Evolutionary conservation across 2,329 filamentous ascomycete genomes (phyloP), one percentile per base, ranked within the genome.

Genomic region (Penicillium sp.): DNA sequence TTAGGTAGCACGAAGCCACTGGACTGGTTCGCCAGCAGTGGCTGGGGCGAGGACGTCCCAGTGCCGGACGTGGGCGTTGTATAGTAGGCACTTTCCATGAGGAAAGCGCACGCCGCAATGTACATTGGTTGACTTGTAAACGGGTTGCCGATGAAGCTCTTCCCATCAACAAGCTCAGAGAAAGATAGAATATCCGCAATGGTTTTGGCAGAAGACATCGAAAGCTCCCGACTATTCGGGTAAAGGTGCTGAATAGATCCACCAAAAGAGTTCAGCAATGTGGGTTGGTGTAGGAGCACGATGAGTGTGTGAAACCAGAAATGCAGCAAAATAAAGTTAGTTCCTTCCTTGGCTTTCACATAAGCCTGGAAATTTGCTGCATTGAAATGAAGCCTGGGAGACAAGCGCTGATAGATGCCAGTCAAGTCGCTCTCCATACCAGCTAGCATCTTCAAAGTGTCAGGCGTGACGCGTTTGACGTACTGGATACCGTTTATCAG

Each of bases 71-170:
- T 80, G 54, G 86, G 81, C 3, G 82, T 85, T 0, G 88, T 88
- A 21, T 87, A 86, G 58, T 88, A 83, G 3, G 85, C 86, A 4
- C 89, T 91, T 68, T 96, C 91, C 76, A 91, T 91, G 14, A 96
- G 77, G 63, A 96, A 96, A 0, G 91, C 91, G 67, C 91, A 95
- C 1, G 91, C 91, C 1, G 91, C 91, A 56, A 96, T 93, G 64
- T 95, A 96, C 67, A 95, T 95, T 0, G 91, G 91, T 71, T 96
- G 91, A 45, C 89, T 91, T 0, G 90, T 94, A 61, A 96, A 96
- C 0, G 91, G 91, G 56, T 94, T 96, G 1, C 91, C 90, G 32
- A 92, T 87, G 52, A 92, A 91, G 63, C 91, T 92, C 70, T 90
- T 92, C 0, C 89, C 86, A 69, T 95, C 90, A 48, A 94, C 90